Conservation (phyloP, 345 rosid species). For the Draba incana region DNA sequence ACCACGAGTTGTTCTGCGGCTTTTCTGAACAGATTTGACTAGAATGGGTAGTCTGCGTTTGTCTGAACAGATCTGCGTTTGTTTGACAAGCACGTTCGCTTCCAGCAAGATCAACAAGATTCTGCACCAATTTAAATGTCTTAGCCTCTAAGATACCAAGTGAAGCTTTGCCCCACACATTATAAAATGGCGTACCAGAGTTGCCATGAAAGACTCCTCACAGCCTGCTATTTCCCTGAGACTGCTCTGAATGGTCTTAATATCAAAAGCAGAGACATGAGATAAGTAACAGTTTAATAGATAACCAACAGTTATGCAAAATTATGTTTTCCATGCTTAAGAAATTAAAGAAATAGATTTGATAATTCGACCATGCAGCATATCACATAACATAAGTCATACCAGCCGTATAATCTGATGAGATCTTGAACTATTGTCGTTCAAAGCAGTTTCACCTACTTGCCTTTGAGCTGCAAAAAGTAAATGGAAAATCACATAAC, state of each 20-base stretch:
- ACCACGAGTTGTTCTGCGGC: constrained; percentile 45
- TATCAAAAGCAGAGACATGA: constrained; percentile 39
- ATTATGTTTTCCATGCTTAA: not conserved
- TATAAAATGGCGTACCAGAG: constrained; percentile 61
- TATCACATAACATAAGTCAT: constrained; percentile 26
- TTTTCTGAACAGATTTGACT: constrained; percentile 45
- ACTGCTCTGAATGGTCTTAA: constrained; percentile 85
- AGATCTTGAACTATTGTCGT: constrained; percentile 94
- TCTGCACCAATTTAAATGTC: constrained; percentile 53
- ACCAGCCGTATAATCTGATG: constrained; percentile 98
- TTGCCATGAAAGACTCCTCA: constrained; percentile 83
- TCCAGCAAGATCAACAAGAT: constrained; percentile 98
- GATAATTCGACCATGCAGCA: not conserved
- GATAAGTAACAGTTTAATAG: constrained; percentile 6
- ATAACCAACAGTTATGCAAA: not conserved
- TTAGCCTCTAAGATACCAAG: constrained; percentile 22
- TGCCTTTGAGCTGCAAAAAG: constrained; percentile 83
- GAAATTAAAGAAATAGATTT: not conserved
- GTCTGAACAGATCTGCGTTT: too few relatives aligned
- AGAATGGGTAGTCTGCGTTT: too few relatives aligned
- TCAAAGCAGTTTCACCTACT: constrained; percentile 91
- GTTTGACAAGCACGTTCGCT: constrained; percentile 94
- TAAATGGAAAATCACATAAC: constrained; percentile 21
- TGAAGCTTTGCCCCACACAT: constrained; percentile 23
- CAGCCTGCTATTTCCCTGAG: constrained; percentile 74